A percentile compares a stretch with the other conserved stretches of the same genome.
phyloP scores from a whole-genome alignment of 495 filamentous ascomycete species.

The Penicillium turbatum region DNA sequence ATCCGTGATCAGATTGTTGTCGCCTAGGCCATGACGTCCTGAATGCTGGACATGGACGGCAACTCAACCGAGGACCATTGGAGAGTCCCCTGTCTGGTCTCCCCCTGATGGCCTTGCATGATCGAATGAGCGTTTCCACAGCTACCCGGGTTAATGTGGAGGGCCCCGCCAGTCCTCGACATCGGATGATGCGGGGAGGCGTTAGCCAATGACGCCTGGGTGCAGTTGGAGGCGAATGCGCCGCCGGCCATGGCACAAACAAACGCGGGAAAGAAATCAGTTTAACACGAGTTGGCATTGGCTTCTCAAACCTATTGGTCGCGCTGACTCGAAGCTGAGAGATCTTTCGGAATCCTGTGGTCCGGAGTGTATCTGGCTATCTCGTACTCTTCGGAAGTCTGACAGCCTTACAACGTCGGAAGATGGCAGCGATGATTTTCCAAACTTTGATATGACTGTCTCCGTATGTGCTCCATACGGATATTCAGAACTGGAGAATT shows the following conservation, averaged over 20 bases:
- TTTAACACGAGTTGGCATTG: not conserved
- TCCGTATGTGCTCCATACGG: not conserved
- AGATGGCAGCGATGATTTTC: not conserved
- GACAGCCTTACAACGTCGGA: not conserved
- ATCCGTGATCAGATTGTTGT: not conserved
- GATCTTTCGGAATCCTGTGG: constrained; percentile 1
- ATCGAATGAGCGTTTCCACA: not conserved
- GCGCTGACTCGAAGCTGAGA: not conserved
- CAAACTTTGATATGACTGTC: not conserved
- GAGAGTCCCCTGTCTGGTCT: not conserved
- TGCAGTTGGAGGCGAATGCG: constrained; percentile 3
- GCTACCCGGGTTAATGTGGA: not conserved
- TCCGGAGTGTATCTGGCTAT: not conserved
- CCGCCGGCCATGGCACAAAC: not conserved
- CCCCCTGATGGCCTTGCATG: not conserved
- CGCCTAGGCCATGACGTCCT: not conserved
- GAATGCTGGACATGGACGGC: not conserved
- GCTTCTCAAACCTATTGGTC: not conserved
- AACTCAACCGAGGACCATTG: constrained; percentile 6
- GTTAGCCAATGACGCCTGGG: constrained; percentile 5
- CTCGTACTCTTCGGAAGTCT: not conserved
- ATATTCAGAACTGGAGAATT: too few relatives aligned
- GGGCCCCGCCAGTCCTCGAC: constrained; percentile 5
- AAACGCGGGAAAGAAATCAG: not conserved
- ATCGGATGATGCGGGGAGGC: constrained; percentile 13